A percentile compares a stretch with the other conserved stretches of the same genome.
Conservation (phyloP, 495 filamentous ascomycete species). For the Aspergillus wentii region DNA sequence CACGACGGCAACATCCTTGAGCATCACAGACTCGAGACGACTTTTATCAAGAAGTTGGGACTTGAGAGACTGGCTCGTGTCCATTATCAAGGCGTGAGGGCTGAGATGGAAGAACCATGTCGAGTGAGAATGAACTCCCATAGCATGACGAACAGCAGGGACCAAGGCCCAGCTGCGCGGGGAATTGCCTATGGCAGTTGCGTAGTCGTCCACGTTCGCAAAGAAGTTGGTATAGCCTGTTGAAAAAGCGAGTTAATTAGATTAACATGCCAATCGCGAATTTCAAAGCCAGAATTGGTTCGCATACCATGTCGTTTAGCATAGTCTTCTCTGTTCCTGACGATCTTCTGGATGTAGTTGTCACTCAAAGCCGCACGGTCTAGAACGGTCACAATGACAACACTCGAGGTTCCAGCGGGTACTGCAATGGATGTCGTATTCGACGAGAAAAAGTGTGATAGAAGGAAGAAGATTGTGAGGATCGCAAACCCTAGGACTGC, state of each 20-base stretch:
- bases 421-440: constrained; percentile 27
- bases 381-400: constrained; percentile 84
- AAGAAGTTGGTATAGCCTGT: constrained; percentile 87
- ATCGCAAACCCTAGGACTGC: constrained; percentile 52
- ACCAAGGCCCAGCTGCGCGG: constrained; percentile 74
- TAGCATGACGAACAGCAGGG: constrained; percentile 84
- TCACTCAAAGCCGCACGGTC: constrained; percentile 57
- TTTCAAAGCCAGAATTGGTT: not conserved
- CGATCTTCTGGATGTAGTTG: constrained; percentile 63
- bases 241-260: constrained; percentile 4
- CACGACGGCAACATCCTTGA: constrained; percentile 79
- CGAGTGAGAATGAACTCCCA: constrained; percentile 68
- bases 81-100: constrained; percentile 83
- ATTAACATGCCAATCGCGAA: not conserved
- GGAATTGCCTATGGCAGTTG: constrained; percentile 49
- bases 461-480: constrained; percentile 57
- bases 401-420: constrained; percentile 67
- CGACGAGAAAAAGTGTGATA: constrained; percentile 45
- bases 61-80: constrained; percentile 64
- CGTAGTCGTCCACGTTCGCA: constrained; percentile 68
- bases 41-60: constrained; percentile 62
- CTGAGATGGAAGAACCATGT: constrained; percentile 84
- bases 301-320: constrained; percentile 79
- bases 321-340: constrained; percentile 80
- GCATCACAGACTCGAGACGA: constrained; percentile 73